Evolutionary conservation across 768 basidiomycete species (phyloP), one percentile per base, ranked within the genome.

Genomic region (Cystoderma amianthinum): DNA sequence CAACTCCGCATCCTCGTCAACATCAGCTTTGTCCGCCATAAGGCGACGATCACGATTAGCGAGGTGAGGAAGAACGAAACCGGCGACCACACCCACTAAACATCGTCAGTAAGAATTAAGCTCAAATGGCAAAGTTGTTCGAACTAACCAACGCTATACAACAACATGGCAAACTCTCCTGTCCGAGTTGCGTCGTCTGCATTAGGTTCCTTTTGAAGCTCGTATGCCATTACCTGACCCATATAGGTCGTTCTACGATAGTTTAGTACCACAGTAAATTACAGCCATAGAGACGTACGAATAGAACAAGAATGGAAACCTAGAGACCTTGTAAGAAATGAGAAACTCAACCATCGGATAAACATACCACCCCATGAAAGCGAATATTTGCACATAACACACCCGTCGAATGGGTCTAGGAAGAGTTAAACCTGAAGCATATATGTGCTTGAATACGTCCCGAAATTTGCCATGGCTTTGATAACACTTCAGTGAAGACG

Each of bases 261-360:
- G 33, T n/a, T n/a, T n/a, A n/a, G n/a, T n/a, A n/a, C n/a, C n/a
- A n/a, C n/a, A n/a, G n/a, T n/a, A n/a, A 30, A 21, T 10, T 24
- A 35, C 7, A 3, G 12, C 5, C 28, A 24, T 28, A 25, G 25
- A 7, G 30, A 60, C 80, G 43, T 59, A 85, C 85, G 88, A 77
- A 52, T 91, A 93, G 62, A 97, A 96, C 30, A 96, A 68, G 68
- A 93, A 97, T 1, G 94, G 94, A 55, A 97, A 97, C 90, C 86
- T 85, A 32, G 52, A 30, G 32, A 42, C 20, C 4, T 13, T 17
- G 24, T 19, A 5, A 36, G 22, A 13, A 20, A 7, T 17, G 33
- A 36, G 32, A 35, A 17, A 19, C 16, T 28, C 25, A n/a, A 28
- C 7, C 7, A 28, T n/a, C 7, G n/a, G 25, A 7, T n/a, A 28